phyloP scores from a whole-genome alignment of 2,329 filamentous ascomycete species.

The Teratosphaeria zuluensis region DNA sequence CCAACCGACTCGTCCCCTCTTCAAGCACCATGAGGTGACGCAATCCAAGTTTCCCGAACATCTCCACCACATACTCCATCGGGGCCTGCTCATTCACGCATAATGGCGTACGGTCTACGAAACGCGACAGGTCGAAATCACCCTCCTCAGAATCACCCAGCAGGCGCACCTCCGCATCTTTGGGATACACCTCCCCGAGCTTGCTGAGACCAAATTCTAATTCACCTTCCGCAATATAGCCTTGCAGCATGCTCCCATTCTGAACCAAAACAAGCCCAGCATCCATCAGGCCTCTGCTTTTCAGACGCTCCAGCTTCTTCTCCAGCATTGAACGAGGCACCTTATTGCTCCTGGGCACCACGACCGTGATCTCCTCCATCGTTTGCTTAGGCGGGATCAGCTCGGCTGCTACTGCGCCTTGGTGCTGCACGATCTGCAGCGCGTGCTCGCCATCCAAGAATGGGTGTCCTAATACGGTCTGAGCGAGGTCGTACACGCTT shows the following conservation, averaged over 20 bases:
- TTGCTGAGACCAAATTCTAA: conserved; percentile 41
- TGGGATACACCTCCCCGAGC: conserved; percentile 25
- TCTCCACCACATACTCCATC: conserved; percentile 50
- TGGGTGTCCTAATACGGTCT: conserved; percentile 48
- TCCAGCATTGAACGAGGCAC: conserved; percentile 34
- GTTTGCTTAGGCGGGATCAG: conserved; percentile 45
- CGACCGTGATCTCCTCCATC: conserved; percentile 47
- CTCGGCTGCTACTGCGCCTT: conserved; percentile 32
- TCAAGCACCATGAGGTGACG: conserved; percentile 45
- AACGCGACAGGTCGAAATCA: conserved; percentile 37
- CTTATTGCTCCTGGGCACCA: conserved; percentile 35
- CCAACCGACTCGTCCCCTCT: conserved; percentile 40
- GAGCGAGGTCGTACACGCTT: conserved; percentile 51
- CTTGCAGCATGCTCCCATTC: conserved; percentile 38
- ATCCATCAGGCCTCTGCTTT: conserved; percentile 45
- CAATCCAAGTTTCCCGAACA: conserved; percentile 50
- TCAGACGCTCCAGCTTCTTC: conserved; percentile 39
- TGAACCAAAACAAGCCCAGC: conserved; percentile 49
- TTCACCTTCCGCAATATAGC: conserved; percentile 47
- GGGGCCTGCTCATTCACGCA: conserved; percentile 43
- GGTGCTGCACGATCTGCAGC: conserved; percentile 32
- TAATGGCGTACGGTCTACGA: conserved; percentile 47
- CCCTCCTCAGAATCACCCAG: conserved; percentile 28
- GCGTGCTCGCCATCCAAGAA: conserved; percentile 47
- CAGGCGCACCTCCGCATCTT: conserved; percentile 28